Conservation (phyloP, 1,139 yeast species). For the Nakaseomyces uthaithaninus region DNA sequence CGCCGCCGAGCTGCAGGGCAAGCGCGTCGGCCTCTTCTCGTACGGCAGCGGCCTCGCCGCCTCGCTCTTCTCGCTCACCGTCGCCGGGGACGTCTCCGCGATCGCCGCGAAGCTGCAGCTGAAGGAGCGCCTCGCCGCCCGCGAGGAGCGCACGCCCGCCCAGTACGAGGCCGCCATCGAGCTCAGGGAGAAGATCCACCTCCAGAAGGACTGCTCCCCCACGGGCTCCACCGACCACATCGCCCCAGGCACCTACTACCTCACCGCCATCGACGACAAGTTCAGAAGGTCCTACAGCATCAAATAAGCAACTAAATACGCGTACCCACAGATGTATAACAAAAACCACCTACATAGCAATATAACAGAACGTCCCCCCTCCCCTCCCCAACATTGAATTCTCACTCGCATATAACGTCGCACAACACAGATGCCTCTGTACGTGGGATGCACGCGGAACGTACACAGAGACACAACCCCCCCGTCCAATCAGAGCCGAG, state of each 20-base stretch:
- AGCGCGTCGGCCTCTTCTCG: slow-evolving; percentile 88
- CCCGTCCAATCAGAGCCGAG: too few relatives aligned
- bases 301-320: slow-evolving; percentile 37
- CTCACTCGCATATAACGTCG: too few relatives aligned
- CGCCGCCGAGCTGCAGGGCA: slow-evolving; percentile 61
- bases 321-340: background rate
- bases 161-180: slow-evolving; percentile 75
- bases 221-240: slow-evolving; percentile 67
- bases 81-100: slow-evolving; percentile 70
- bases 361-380: too few relatives aligned
- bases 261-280: slow-evolving; percentile 77
- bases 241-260: slow-evolving; percentile 72
- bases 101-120: slow-evolving; percentile 62
- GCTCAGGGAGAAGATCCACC: slow-evolving; percentile 82
- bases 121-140: slow-evolving; percentile 53
- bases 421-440: too few relatives aligned
- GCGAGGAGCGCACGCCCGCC: slow-evolving; percentile 63
- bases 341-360: too few relatives aligned
- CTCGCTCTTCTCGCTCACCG: slow-evolving; percentile 69
- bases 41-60: slow-evolving; percentile 98
- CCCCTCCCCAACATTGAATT: too few relatives aligned
- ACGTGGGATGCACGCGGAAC: too few relatives aligned
- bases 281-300: slow-evolving; percentile 73
- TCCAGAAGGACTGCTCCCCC: slow-evolving; percentile 73
- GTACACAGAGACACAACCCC: too few relatives aligned